Percentiles rank a stretch among this genome's conserved stretches.
Conservation (phyloP, 768 basidiomycete species). For the Albatrellus ellisii region DNA sequence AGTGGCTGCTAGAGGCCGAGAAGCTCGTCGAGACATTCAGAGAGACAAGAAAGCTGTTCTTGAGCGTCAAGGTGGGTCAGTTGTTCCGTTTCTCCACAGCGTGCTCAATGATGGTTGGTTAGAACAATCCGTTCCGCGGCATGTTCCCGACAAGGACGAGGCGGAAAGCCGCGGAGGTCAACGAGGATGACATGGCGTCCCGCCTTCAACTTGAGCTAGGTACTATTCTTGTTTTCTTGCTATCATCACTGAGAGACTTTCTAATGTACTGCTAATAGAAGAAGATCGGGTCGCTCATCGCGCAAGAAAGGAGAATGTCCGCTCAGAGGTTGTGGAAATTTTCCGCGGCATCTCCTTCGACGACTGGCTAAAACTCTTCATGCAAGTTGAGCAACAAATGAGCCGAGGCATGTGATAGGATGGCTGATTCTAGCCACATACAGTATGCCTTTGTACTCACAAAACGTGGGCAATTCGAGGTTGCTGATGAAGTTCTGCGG, state of each 20-base stretch:
- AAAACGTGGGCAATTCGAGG: constrained; percentile 43
- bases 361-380: constrained; percentile 74
- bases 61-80: constrained; percentile 63
- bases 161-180: constrained; percentile 33
- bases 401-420: too few species aligned
- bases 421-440: neutral
- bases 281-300: constrained; percentile 43
- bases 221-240: constrained; percentile 20
- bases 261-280: constrained; percentile 24
- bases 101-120: neutral
- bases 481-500: constrained; percentile 62
- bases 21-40: constrained; percentile 82
- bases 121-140: constrained; percentile 48
- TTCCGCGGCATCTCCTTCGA: constrained; percentile 79
- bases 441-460: constrained; percentile 72
- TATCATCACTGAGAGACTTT: neutral
- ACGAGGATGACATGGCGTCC: constrained; percentile 62
- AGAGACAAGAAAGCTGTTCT: constrained; percentile 74
- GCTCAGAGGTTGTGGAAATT: constrained; percentile 33
- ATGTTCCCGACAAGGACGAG: constrained; percentile 45
- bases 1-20: constrained; percentile 79
- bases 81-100: neutral
- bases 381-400: constrained; percentile 48
- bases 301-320: constrained; percentile 25
- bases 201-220: constrained; percentile 68